Percentiles rank a stretch among this genome's conserved stretches.
Evolutionary conservation across 2,329 filamentous ascomycete genomes (phyloP).

Genomic region (Cladosporium oxysporum): DNA sequence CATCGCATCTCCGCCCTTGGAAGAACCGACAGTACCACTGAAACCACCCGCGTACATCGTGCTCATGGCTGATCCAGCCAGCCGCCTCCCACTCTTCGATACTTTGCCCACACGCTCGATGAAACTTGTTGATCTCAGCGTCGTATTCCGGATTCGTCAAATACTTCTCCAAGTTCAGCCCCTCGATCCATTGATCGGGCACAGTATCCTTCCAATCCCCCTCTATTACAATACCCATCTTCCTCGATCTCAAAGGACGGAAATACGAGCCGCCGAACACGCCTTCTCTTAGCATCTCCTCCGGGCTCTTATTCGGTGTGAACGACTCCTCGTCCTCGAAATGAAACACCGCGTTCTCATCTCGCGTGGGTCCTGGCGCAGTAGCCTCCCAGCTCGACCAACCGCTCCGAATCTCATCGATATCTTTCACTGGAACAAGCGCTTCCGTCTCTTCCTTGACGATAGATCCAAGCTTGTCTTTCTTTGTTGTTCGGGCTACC

Average conservation of each 20-base stretch:
- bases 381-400: conserved; percentile 50
- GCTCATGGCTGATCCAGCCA: conserved; percentile 57
- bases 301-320: conserved; percentile 56
- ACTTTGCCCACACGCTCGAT: conserved; percentile 54
- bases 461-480: conserved; percentile 21
- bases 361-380: conserved; percentile 45
- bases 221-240: conserved; percentile 44
- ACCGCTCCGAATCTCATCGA: conserved; percentile 38
- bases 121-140: conserved; percentile 55
- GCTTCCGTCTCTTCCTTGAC: conserved; percentile 24
- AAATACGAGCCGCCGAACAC: conserved; percentile 57
- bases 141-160: conserved; percentile 48
- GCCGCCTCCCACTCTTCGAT: conserved; percentile 59
- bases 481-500: conserved; percentile 8
- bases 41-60: conserved; percentile 58
- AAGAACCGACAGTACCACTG: conserved; percentile 60
- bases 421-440: conserved; percentile 32
- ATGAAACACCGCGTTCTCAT: conserved; percentile 47
- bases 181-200: conserved; percentile 46
- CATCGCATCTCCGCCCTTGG: conserved; percentile 51
- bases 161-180: conserved; percentile 43
- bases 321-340: conserved; percentile 49
- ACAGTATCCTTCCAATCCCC: conserved; percentile 52
- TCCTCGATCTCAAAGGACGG: conserved; percentile 49
- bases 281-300: conserved; percentile 55